Base-by-base conservation (phyloP, 2,329 filamentous ascomycete species). In the Neonectria hederae region DNA sequence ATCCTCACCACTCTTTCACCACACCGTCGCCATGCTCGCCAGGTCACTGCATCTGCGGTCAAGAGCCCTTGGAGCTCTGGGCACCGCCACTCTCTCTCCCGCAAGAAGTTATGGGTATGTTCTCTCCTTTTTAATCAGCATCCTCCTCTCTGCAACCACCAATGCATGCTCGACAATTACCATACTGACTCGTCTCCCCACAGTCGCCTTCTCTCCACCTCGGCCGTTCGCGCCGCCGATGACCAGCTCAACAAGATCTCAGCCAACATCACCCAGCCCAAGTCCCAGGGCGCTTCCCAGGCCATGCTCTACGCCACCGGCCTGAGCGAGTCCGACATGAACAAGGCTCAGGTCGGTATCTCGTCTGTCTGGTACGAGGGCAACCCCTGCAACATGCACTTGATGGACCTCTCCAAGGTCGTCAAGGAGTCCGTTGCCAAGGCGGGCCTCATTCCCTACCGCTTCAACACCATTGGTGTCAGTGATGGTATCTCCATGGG, bases 301-400 rank as follows among this genome's bases (percentile, higher is more conserved):
- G 96, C 97, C 69, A 99, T 99, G 97, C 86, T 99, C 62, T 99
- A 97, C 84, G 96, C 93, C 71, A 97, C 95, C 1, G 97, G 97
- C 58, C 84, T 99, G 74, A 88, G 83, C 45, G 92, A 97, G 76
- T 86, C 87, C 61, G 94, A 97, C 80, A 92, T 98, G 90, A 90
- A 91, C 83, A 99, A 98, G 84, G 92, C 96, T 26, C 97, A 99
- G 84, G 91, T 99, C 72, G 96, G 96, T 71, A 98, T 99, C 78
- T 97, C 95, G 45, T 97, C 94, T 6, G 94, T 98, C 65, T 99
- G 96, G 96, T 97, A 95, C 82, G 91, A 93, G 73, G 96, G 96
- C 62, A 99, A 99, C 83, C 96, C 96, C 26, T 99, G 96, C 86
- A 99, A 99, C 83, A 99, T 97, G 95, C 96, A 99, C 81, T 84